phyloP scores from a whole-genome alignment of 176 grass and related monocot genomes.

The Oryza punctata region DNA sequence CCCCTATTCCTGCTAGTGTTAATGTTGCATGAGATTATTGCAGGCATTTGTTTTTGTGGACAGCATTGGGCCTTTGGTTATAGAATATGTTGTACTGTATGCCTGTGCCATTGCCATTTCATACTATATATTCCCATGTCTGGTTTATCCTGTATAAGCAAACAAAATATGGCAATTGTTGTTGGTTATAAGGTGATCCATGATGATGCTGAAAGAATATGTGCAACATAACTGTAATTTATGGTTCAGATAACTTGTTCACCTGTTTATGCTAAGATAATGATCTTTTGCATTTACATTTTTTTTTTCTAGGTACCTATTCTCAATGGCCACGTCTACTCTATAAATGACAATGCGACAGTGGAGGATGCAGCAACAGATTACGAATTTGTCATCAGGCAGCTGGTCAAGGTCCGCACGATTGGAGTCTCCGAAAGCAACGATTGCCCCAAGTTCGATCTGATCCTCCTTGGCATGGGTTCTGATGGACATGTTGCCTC shows the following conservation, averaged over 20 bases:
- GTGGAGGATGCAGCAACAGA: constrained; percentile 71
- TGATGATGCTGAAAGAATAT: constrained; percentile 4
- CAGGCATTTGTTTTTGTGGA: not conserved
- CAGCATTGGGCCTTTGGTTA: not conserved
- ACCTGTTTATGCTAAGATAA: constrained; percentile 7
- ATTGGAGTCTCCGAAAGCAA: constrained; percentile 70
- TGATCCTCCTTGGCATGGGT: constrained; percentile 74
- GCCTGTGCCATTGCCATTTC: not conserved
- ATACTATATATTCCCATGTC: constrained; percentile 12
- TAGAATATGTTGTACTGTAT: not conserved
- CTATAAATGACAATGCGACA: constrained; percentile 79
- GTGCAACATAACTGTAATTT: not conserved
- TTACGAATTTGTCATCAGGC: constrained; percentile 85
- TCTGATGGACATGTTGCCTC: constrained; percentile 82
- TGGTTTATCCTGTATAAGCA: constrained; percentile 22
- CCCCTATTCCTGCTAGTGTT: not conserved
- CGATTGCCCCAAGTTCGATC: constrained; percentile 85
- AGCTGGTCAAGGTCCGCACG: constrained; percentile 74
- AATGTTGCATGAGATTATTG: constrained; percentile 8
- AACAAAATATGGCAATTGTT: not conserved
- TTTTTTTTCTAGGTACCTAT: constrained; percentile 56
- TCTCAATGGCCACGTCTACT: constrained; percentile 69
- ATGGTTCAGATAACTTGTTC: not conserved
- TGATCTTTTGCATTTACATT: constrained; percentile 3
- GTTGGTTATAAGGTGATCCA: not conserved